Conservation (phyloP, 257 asterid genomes). For the Cruciata laevipes region DNA sequence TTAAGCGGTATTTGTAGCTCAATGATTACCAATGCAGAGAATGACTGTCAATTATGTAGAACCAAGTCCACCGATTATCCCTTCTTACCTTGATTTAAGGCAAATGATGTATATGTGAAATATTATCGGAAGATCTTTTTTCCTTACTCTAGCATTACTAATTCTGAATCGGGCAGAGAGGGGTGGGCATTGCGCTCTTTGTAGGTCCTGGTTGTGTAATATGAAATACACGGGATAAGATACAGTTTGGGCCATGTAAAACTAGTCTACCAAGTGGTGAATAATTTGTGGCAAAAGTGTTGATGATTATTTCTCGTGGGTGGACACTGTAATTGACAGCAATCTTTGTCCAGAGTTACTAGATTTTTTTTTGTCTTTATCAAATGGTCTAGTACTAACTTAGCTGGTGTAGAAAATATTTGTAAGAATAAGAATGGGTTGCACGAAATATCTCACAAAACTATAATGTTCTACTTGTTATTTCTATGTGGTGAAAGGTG, state of each 20-base stretch:
- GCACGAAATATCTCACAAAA: not conserved
- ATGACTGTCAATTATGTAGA: not conserved
- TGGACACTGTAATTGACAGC: not conserved
- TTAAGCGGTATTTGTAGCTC: not conserved
- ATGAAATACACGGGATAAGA: too few species aligned
- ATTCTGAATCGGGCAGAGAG: not conserved
- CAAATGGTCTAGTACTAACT: not conserved
- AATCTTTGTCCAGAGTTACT: not conserved
- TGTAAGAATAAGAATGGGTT: not conserved
- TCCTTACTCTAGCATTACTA: not conserved
- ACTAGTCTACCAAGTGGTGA: too few species aligned
- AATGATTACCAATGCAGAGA: not conserved
- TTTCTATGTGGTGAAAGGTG: not conserved
- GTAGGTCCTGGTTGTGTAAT: not conserved
- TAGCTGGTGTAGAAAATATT: not conserved
- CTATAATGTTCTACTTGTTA: too few species aligned
- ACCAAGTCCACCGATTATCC: not conserved
- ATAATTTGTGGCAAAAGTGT: not conserved
- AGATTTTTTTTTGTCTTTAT: not conserved
- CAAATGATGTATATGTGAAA: not conserved
- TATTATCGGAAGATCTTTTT: not conserved
- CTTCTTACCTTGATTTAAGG: too few species aligned
- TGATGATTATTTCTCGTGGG: not conserved
- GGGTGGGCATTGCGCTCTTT: not conserved
- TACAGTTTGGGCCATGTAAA: not conserved